phyloP scores from a whole-genome alignment of 495 filamentous ascomycete genomes.

The Neurospora sp. region DNA sequence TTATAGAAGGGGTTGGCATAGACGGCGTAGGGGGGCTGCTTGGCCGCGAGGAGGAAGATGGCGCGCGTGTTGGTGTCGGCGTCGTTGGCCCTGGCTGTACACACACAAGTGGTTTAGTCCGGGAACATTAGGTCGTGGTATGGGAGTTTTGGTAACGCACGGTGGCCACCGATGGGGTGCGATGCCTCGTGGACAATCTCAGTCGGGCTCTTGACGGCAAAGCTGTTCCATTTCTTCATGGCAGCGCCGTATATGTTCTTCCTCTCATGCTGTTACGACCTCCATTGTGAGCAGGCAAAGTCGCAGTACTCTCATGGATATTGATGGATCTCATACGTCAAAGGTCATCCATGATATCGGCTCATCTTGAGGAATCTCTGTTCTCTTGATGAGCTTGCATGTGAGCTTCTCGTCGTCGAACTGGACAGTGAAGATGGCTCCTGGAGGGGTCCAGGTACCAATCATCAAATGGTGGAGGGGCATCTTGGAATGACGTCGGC shows the following conservation, averaged over 20 bases:
- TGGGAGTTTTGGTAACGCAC: conserved; percentile 22
- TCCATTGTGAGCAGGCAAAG: conserved; percentile 15
- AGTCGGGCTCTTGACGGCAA: conserved; percentile 62
- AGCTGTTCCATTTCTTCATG: conserved; percentile 85
- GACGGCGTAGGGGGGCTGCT: conserved; percentile 65
- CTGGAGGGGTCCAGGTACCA: conserved; percentile 75
- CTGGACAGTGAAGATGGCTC: conserved; percentile 73
- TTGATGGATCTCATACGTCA: conserved; percentile 43
- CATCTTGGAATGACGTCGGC: conserved; percentile 26
- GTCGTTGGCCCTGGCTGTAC: conserved; percentile 52
- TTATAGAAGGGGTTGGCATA: conserved; percentile 86
- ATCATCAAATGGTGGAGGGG: conserved; percentile 78
- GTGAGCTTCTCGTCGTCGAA: conserved; percentile 71
- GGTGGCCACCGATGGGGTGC: conserved; percentile 51
- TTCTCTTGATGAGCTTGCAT: conserved; percentile 64
- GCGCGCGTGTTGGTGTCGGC: conserved; percentile 69
- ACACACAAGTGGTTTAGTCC: conserved; percentile 2
- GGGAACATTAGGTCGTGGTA: background rate
- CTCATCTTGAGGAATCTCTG: conserved; percentile 67
- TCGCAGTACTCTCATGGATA: background rate
- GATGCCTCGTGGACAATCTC: conserved; percentile 69
- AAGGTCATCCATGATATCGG: conserved; percentile 89
- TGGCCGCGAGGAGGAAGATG: conserved; percentile 74
- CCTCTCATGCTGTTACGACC: conserved; percentile 50
- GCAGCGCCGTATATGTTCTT: conserved; percentile 79